Conservation (phyloP, 2,329 filamentous ascomycete genomes). For the Neonectria neomacrospora region DNA sequence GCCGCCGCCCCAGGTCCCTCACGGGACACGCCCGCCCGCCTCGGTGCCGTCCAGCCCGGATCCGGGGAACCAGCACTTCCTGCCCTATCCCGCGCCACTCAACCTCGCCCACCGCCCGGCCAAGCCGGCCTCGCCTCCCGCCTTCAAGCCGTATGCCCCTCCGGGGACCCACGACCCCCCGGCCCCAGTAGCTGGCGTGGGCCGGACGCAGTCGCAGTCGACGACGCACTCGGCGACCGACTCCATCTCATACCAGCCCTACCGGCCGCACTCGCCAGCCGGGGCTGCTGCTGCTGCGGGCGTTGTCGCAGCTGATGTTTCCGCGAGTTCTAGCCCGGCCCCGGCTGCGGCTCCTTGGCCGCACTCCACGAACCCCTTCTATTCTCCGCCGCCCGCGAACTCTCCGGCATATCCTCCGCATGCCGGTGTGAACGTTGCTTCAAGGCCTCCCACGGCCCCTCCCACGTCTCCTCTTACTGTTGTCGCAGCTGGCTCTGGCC, state of each 20-base stretch:
- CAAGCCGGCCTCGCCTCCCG: slow-evolving; percentile 34
- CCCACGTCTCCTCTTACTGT: slow-evolving; percentile 19
- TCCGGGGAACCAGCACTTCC: slow-evolving; percentile 15
- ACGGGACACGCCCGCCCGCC: slow-evolving; percentile 30
- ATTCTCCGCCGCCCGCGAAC: slow-evolving; percentile 24
- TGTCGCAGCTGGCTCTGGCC: background rate
- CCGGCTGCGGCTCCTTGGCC: slow-evolving; percentile 21
- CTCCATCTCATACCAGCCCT: slow-evolving; percentile 45
- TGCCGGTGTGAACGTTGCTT: slow-evolving; percentile 12
- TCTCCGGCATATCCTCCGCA: slow-evolving; percentile 11
- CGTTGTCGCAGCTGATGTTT: slow-evolving; percentile 4
- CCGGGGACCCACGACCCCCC: slow-evolving; percentile 31
- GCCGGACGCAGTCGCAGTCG: slow-evolving; percentile 36
- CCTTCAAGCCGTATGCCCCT: slow-evolving; percentile 47
- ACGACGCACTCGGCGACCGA: slow-evolving; percentile 36
- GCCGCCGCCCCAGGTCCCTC: slow-evolving; percentile 27
- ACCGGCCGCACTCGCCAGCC: slow-evolving; percentile 39
- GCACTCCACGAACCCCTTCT: slow-evolving; percentile 40
- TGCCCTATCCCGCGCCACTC: slow-evolving; percentile 45
- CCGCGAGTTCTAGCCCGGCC: slow-evolving; percentile 22
- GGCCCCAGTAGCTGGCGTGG: slow-evolving; percentile 17
- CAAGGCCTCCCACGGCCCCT: slow-evolving; percentile 21
- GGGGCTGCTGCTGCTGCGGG: slow-evolving; percentile 13
- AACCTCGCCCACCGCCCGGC: slow-evolving; percentile 41
- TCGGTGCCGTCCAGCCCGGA: slow-evolving; percentile 28